Evolutionary conservation across 352 stramenopile species (phyloP).

Genomic region (Globisporangium takayamanum): DNA sequence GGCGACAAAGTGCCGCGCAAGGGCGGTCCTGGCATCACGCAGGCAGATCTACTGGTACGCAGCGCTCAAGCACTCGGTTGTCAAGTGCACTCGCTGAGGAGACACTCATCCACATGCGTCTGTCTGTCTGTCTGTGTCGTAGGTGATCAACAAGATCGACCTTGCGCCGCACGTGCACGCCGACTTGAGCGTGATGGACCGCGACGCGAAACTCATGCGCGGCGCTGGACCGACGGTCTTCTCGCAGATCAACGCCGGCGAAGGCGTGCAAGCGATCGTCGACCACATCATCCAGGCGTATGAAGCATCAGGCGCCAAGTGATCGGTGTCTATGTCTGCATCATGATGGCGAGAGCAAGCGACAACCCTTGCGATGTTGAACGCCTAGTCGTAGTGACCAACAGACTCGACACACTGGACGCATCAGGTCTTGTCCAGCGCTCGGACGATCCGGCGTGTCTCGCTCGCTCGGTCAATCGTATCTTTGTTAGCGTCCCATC

Average conservation of each 20-base stretch:
- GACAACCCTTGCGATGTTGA: too few relatives aligned
- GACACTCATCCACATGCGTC: not conserved
- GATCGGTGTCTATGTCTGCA: not conserved
- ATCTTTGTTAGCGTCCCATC: too few relatives aligned
- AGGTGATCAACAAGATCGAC: constrained; percentile 99
- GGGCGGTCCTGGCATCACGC: constrained; percentile 95
- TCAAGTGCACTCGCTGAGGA: too few relatives aligned
- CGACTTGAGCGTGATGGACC: constrained; percentile 92
- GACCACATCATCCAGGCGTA: constrained; percentile 53
- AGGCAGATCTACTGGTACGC: constrained; percentile 90
- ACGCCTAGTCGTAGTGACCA: too few relatives aligned
- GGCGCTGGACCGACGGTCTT: constrained; percentile 92
- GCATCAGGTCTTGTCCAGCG: too few relatives aligned
- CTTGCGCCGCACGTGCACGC: constrained; percentile 94
- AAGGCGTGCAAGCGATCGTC: constrained; percentile 89
- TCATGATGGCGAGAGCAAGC: too few relatives aligned
- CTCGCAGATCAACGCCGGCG: constrained; percentile 91
- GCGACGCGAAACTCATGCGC: constrained; percentile 94
- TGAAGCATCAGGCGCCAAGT: constrained; percentile 15
- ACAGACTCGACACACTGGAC: too few relatives aligned
- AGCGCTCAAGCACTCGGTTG: not conserved
- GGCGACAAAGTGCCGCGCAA: constrained; percentile 98
- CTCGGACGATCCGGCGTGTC: too few relatives aligned
- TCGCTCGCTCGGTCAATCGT: too few relatives aligned
- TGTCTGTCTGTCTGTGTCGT: not conserved